These are phyloP conservation scores for Trebouxia gelatinosa DNA, from an alignment of 163 green algal species.

Conservation along the genomic window DNA sequence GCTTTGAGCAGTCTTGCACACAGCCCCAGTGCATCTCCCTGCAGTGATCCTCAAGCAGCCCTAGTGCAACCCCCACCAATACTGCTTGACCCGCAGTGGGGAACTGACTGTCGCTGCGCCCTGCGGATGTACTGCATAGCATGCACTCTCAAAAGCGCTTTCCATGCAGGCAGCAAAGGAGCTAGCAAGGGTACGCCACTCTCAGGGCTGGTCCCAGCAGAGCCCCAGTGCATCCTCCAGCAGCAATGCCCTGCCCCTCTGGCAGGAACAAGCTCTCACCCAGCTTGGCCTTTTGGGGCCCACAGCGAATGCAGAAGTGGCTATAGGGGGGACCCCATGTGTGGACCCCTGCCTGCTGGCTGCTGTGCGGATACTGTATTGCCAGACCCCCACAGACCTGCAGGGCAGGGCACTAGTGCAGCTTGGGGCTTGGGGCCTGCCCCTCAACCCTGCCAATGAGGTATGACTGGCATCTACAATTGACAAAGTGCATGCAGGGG, in stretches of 20 bases:
- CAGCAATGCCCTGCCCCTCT: slow-evolving; percentile 5
- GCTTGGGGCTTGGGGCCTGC: slow-evolving; percentile 49
- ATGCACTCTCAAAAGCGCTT: too few species aligned
- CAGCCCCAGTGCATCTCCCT: neutral
- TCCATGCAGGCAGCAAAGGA: slow-evolving; percentile 41
- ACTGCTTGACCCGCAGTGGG: neutral
- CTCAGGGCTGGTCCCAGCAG: neutral
- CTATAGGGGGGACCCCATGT: slow-evolving; percentile 7
- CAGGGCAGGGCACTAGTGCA: slow-evolving; percentile 25
- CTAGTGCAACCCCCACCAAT: neutral
- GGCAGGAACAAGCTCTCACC: slow-evolving; percentile 32
- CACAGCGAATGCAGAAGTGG: slow-evolving; percentile 33
- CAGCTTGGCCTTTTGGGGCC: slow-evolving; percentile 35
- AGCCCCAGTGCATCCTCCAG: neutral
- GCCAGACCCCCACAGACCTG: slow-evolving; percentile 30
- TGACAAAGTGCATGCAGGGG: neutral
- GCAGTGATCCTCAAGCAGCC: neutral
- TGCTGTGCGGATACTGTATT: slow-evolving; percentile 46
- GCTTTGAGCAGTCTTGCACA: neutral
- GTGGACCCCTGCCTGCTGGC: slow-evolving; percentile 50
- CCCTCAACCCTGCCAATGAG: slow-evolving; percentile 36
- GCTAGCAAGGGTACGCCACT: slow-evolving; percentile 25
- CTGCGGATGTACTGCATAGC: neutral
- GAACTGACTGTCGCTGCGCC: too few species aligned
- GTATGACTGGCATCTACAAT: neutral